phyloP scores from a whole-genome alignment of 306 rosid genomes.

The Begonia fuchsioides region DNA sequence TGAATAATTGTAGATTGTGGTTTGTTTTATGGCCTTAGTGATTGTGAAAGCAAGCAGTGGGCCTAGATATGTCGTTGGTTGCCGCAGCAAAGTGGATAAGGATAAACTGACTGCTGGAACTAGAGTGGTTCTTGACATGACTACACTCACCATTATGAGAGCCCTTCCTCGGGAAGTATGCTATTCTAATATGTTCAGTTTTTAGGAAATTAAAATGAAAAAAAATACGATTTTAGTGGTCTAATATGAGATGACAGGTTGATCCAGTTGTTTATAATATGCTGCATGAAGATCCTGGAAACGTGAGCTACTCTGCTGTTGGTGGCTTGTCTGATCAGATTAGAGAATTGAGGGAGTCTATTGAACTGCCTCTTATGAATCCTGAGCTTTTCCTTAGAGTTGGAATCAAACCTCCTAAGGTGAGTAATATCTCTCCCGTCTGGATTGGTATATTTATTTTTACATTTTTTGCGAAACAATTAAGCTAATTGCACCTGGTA shows the following conservation, averaged over 20 bases:
- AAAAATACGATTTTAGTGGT: neutral
- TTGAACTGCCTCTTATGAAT: conserved; percentile 93
- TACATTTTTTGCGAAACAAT: too few relatives aligned
- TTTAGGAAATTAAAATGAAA: too few relatives aligned
- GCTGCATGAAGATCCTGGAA: conserved; percentile 98
- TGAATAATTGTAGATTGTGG: conserved; percentile 14
- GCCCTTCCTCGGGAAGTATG: conserved; percentile 97
- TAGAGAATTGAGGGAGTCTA: conserved; percentile 90
- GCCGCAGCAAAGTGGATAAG: conserved; percentile 91
- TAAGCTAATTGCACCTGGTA: too few relatives aligned
- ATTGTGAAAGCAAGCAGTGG: conserved; percentile 99
- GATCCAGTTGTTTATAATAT: conserved; percentile 93
- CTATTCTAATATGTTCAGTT: neutral
- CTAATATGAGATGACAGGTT: conserved; percentile 37
- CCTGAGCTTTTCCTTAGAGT: conserved; percentile 95
- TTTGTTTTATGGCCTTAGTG: conserved; percentile 38
- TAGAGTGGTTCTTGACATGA: conserved; percentile 93
- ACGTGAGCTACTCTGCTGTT: conserved; percentile 97
- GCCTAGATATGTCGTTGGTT: conserved; percentile 91
- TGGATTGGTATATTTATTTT: too few relatives aligned
- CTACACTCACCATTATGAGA: conserved; percentile 86
- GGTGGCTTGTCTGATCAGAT: conserved; percentile 98
- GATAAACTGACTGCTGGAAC: conserved; percentile 86
- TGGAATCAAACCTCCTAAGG: conserved; percentile 99
- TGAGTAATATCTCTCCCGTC: conserved; percentile 6